Evolutionary conservation across 192 early-diverging fungal species (phyloP).

Genomic region (Umbelopsis ramanniana): DNA sequence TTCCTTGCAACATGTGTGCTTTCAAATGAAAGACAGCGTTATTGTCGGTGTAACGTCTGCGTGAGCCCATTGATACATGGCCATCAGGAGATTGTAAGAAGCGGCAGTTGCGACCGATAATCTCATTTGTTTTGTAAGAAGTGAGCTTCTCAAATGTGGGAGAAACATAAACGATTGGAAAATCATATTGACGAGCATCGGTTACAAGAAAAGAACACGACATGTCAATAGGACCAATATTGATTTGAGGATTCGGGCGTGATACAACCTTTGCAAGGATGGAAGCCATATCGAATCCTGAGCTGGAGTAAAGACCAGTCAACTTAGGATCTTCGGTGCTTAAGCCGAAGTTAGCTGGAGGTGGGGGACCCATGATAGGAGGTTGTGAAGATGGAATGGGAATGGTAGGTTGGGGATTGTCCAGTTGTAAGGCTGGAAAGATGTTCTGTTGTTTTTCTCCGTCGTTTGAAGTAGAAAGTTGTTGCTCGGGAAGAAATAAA

Average conservation of each 20-base stretch:
- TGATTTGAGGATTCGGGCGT: constrained; percentile 61
- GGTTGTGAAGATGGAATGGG: not conserved
- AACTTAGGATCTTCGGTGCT: not conserved
- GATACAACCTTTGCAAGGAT: constrained; percentile 19
- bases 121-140: constrained; percentile 43
- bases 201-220: constrained; percentile 53
- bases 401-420: not conserved
- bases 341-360: not conserved
- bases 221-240: constrained; percentile 63
- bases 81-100: constrained; percentile 52
- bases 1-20: constrained; percentile 42
- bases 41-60: constrained; percentile 57
- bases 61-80: constrained; percentile 48
- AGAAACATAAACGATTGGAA: constrained; percentile 63
- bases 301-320: constrained; percentile 50
- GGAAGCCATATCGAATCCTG: constrained; percentile 53
- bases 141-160: constrained; percentile 64
- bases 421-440: not conserved
- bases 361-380: not conserved
- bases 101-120: constrained; percentile 50
- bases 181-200: constrained; percentile 50
- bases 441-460: not conserved
- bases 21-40: constrained; percentile 53
- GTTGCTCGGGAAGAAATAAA: not conserved
- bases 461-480: not conserved